Evolutionary conservation across 2,329 filamentous ascomycete genomes (phyloP).

Genomic region (Lachnellula willkommii): DNA sequence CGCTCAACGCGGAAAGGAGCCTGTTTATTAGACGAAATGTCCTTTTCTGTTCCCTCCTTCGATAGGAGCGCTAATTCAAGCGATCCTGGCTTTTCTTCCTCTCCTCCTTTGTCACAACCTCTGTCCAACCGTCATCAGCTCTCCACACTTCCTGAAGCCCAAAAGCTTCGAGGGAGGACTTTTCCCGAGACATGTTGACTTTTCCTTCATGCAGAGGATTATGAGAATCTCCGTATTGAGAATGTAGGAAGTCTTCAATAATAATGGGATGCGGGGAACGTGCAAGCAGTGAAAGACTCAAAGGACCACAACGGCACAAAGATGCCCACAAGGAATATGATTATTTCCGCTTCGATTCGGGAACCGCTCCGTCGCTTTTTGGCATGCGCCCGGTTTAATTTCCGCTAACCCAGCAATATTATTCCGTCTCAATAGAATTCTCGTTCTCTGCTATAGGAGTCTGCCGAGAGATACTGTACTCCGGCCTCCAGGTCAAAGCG

Average conservation of each 20-base stretch:
- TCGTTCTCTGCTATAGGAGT: neutral
- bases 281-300: neutral
- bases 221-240: conserved; percentile 4
- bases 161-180: neutral
- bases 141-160: conserved; percentile 4
- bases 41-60: conserved; percentile 11
- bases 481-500: no score
- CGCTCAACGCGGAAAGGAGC: conserved; percentile 14
- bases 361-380: no score
- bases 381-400: neutral
- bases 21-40: neutral
- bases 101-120: conserved; percentile 61
- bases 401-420: neutral
- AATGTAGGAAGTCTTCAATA: neutral
- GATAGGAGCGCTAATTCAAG: conserved; percentile 54
- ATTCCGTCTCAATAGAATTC: neutral
- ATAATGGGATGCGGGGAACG: neutral
- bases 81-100: conserved; percentile 68
- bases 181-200: neutral
- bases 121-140: conserved; percentile 55
- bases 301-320: neutral
- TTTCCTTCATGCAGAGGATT: neutral
- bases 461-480: neutral
- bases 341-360: neutral
- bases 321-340: neutral